Conservation (phyloP, 371 early-diverging fungal genomes). For the Syncephalastrum monosporum region DNA sequence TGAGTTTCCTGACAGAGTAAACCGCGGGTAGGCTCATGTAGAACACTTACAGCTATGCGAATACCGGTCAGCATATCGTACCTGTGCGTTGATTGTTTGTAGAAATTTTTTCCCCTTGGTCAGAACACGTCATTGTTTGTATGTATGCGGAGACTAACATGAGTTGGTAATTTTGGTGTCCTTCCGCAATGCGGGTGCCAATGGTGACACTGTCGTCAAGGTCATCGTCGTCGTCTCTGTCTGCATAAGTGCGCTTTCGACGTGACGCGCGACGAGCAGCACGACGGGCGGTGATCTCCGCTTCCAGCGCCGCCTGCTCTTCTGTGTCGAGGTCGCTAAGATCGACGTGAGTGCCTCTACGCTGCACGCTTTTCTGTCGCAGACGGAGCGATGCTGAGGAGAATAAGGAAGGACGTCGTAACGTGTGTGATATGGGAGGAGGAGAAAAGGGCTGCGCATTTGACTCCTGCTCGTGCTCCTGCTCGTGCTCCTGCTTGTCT, state of each 20-base stretch:
- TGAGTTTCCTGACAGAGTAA: background rate
- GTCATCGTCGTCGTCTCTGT: slow-evolving; percentile 38
- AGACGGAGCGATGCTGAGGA: no score
- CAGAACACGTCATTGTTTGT: background rate
- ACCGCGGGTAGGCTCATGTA: background rate
- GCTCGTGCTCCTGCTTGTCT: no score
- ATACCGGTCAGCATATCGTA: slow-evolving; percentile 97
- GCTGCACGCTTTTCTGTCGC: no score
- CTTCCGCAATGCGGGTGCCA: slow-evolving; percentile 67
- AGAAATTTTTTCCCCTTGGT: background rate
- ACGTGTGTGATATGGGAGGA: no score
- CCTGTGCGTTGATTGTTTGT: slow-evolving; percentile 47
- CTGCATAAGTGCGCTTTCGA: slow-evolving; percentile 12
- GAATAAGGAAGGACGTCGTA: no score
- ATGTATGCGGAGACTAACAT: slow-evolving; percentile 59
- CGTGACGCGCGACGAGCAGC: slow-evolving; percentile 43
- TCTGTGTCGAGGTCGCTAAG: slow-evolving; percentile 34
- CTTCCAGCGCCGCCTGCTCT: slow-evolving; percentile 34
- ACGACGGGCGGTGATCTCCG: slow-evolving; percentile 38
- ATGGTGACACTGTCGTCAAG: slow-evolving; percentile 57
- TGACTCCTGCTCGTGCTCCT: no score
- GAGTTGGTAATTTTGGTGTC: slow-evolving; percentile 74
- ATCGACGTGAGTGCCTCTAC: slow-evolving; percentile 14
- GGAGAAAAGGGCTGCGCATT: no score
- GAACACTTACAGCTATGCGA: slow-evolving; percentile 56